Evolutionary conservation across 805 yeast genomes (phyloP), one percentile per base, ranked within the genome.

Genomic region (Wickerhamomyces chambardii): DNA sequence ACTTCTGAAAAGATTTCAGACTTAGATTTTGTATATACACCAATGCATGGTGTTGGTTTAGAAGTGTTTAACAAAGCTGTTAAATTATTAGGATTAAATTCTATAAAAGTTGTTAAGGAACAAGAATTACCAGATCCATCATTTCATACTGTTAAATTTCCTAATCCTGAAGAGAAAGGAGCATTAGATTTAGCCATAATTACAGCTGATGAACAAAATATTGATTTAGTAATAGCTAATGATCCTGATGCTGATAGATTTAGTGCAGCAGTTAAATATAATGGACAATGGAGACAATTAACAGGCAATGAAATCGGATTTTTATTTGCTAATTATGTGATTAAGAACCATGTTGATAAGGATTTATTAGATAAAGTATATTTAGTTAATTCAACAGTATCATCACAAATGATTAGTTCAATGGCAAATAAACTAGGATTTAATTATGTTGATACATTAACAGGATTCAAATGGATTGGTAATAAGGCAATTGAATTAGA

Each of bases 201-300:
- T 9, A 53, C 58, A 3, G 97, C 95, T 0, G 77, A 83, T 29
- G 46, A 48, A 6, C 35, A 43, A 1, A 53, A 58, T 2, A 55
- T 70, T 17, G 52, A 60, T 3, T 53, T 86, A 22, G 90, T 90
- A 2, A 48, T 90, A 3, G 95, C 96, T 1, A 90, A 82, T 55
- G 98, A 90, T 51, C 98, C 98, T 0, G 98, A 90, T 58, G 98
- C 97, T 1, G 98, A 90, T 55, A 66, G 98, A 39, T 90, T 90
- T 51, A 79, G 92, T 7, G 82, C 74, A 9, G 95, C 95, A 0
- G 70, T 83, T 15, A 75, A 72, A 43, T 35, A 30, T n/a, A 36
- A 43, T 4, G 39, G 48, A 45, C 39, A 48, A 14, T 89, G 95
- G 95, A 61, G 56, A 37, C 97, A 89, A 55, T 59, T 90, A 35